phyloP scores from a whole-genome alignment of 1,139 yeast species.

The Yarrowia galli region DNA sequence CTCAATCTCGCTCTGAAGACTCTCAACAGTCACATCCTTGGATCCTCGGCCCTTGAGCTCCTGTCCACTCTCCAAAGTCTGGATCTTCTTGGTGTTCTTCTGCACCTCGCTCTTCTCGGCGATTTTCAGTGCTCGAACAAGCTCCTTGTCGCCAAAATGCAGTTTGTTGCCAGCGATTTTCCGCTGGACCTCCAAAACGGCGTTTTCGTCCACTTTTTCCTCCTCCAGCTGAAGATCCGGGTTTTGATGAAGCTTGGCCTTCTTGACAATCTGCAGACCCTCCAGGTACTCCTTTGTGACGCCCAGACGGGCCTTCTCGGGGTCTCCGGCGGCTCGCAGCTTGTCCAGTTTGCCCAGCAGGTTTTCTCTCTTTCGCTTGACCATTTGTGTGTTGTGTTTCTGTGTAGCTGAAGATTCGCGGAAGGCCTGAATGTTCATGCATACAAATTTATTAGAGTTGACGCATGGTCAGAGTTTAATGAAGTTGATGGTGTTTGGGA shows the following conservation, averaged over 20 bases:
- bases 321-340: conserved; percentile 25
- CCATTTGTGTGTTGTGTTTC: conserved; percentile 11
- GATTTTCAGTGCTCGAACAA: conserved; percentile 30
- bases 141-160: conserved; percentile 36
- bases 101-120: conserved; percentile 28
- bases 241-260: conserved; percentile 31
- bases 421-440: not conserved
- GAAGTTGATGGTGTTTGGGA: not conserved
- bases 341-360: conserved; percentile 28
- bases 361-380: conserved; percentile 30
- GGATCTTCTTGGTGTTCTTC: conserved; percentile 22
- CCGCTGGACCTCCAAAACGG: conserved; percentile 16
- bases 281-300: conserved; percentile 17
- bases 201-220: conserved; percentile 14
- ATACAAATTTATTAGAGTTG: conserved; percentile 33
- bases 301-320: conserved; percentile 24
- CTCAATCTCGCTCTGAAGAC: conserved; percentile 33
- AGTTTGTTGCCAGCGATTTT: conserved; percentile 26
- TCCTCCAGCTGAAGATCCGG: conserved; percentile 27
- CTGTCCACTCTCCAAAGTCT: conserved; percentile 7
- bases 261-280: conserved; percentile 29
- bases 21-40: conserved; percentile 18
- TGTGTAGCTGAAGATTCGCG: not conserved
- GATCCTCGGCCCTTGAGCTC: conserved; percentile 26
- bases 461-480: not conserved